A percentile compares a stretch with the other conserved stretches of the same genome.
These are phyloP conservation scores for Chaetomidium leptoderma DNA, from an alignment of 495 filamentous ascomycete genomes.

Conservation along the genomic window DNA sequence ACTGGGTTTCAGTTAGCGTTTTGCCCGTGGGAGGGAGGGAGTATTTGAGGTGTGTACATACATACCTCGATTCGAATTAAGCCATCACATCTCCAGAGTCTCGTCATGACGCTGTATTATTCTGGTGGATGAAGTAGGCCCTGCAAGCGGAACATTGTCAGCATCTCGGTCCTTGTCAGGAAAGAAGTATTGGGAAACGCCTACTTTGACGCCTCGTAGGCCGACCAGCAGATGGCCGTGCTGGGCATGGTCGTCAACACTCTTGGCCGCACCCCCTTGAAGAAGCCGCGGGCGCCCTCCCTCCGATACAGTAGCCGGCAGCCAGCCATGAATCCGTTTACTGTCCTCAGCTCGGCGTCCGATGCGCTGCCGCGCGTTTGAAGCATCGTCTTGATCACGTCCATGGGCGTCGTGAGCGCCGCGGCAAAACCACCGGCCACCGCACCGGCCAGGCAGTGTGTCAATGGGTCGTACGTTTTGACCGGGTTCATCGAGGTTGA, in stretches of 20 bases:
- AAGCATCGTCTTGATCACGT: constrained; percentile 95
- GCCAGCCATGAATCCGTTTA: constrained; percentile 75
- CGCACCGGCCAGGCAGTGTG: constrained; percentile 87
- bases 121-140: constrained; percentile 55
- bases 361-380: constrained; percentile 82
- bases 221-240: constrained; percentile 97
- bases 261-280: constrained; percentile 83
- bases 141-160: constrained; percentile 27
- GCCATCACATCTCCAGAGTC: not conserved
- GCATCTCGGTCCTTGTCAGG: not conserved
- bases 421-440: constrained; percentile 91
- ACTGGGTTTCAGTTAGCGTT: not conserved
- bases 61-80: not conserved
- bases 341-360: constrained; percentile 79
- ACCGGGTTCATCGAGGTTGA: constrained; percentile 87
- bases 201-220: constrained; percentile 56
- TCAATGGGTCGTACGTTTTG: constrained; percentile 81
- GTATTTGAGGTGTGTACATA: not conserved
- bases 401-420: constrained; percentile 88
- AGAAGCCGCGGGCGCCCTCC: constrained; percentile 83
- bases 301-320: constrained; percentile 76
- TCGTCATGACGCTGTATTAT: constrained; percentile 26
- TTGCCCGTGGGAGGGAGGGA: no score
- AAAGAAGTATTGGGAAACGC: constrained; percentile 17
- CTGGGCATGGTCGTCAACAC: constrained; percentile 97